A percentile compares a stretch with the other conserved stretches of the same genome.
Evolutionary conservation across 805 yeast species (phyloP).

Genomic region (Lachancea sp.): DNA sequence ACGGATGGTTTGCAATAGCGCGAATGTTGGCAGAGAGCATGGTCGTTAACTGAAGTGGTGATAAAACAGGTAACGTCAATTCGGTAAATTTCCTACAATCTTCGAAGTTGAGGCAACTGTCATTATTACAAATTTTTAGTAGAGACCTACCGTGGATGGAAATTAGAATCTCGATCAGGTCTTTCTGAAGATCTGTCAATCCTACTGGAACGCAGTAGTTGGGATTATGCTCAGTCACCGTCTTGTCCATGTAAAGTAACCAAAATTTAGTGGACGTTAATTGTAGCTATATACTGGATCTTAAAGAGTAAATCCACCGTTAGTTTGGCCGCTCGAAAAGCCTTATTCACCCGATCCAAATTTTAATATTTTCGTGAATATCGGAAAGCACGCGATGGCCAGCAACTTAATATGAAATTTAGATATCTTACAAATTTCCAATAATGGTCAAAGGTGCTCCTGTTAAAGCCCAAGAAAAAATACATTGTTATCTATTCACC

Average conservation of each 20-base stretch:
- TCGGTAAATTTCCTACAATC: background rate
- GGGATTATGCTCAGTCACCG: background rate
- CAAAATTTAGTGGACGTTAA: no score
- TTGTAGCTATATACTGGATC: no score
- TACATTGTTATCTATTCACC: no score
- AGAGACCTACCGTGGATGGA: slow-evolving; percentile 38
- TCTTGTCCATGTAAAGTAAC: background rate
- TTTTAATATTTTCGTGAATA: no score
- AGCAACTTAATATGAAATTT: no score
- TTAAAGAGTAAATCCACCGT: no score
- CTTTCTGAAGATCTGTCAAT: slow-evolving; percentile 39
- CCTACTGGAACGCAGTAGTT: slow-evolving; percentile 37
- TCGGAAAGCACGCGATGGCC: no score
- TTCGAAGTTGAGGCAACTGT: background rate
- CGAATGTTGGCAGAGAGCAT: slow-evolving; percentile 36
- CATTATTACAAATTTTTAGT: slow-evolving; percentile 2
- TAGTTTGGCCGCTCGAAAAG: no score
- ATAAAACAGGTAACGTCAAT: slow-evolving; percentile 10
- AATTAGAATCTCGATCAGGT: slow-evolving; percentile 38
- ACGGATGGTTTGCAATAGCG: slow-evolving; percentile 58
- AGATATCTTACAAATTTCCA: no score
- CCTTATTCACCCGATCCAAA: no score
- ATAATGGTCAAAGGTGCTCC: no score
- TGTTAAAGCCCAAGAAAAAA: no score
- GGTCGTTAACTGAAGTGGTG: slow-evolving; percentile 22